A percentile compares a stretch with the other conserved stretches of the same genome.
phyloP scores from a whole-genome alignment of 192 early-diverging fungal species.

The Geosiphon pyriformis region DNA sequence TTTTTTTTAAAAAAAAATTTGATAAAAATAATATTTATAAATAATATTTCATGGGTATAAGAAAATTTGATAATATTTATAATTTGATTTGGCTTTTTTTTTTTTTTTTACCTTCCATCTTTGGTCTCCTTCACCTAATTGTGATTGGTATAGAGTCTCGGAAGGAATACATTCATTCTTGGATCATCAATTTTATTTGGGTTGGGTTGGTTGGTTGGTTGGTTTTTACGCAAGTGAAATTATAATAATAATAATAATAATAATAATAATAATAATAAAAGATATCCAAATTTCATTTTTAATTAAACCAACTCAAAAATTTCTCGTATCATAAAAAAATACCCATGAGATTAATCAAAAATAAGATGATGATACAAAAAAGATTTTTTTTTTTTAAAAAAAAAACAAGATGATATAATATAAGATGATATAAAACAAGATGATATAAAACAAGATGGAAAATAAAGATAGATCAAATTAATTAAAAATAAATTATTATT shows the following conservation, averaged over 20 bases:
- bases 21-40: background rate
- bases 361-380: no score
- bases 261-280: background rate
- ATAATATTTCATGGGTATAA: background rate
- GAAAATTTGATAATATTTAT: conserved; percentile 18
- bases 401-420: background rate
- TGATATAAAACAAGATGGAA: no score
- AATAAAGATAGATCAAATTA: background rate
- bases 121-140: conserved; percentile 67
- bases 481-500: background rate
- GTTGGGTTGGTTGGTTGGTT: no score
- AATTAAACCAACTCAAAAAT: no score
- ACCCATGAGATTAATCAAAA: no score
- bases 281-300: background rate
- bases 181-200: no score
- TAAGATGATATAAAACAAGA: no score
- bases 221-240: no score
- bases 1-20: conserved; percentile 28
- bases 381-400: no score
- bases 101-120: conserved; percentile 68
- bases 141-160: conserved; percentile 66
- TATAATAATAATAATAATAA: background rate
- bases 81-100: background rate
- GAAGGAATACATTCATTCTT: conserved; percentile 94
- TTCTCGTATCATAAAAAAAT: no score